A percentile compares a stretch with the other conserved stretches of the same genome.
These are phyloP conservation scores for Orbilia javanica DNA, from an alignment of 2,329 filamentous ascomycete genomes.

Conservation along the genomic window DNA sequence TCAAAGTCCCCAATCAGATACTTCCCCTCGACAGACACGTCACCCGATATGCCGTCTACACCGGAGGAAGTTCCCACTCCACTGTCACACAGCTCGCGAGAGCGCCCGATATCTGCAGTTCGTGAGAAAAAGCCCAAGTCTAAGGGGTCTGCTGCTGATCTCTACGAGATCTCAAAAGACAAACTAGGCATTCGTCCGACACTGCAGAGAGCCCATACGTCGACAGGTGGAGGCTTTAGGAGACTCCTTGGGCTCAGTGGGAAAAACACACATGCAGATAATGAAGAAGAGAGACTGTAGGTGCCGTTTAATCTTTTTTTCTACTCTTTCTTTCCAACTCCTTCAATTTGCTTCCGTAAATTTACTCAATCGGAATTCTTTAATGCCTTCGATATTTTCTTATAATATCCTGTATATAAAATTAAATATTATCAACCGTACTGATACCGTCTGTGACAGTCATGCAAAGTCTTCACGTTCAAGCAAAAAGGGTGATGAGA, in stretches of 20 bases:
- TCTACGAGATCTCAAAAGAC: constrained; percentile 43
- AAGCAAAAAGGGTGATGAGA: constrained; percentile 56
- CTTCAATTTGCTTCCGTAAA: constrained; percentile 15
- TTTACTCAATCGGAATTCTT: constrained; percentile 12
- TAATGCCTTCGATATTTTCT: constrained; percentile 25
- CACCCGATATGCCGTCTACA: constrained; percentile 47
- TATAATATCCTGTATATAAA: constrained; percentile 54
- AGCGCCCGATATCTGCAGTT: constrained; percentile 53
- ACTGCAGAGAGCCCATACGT: constrained; percentile 46
- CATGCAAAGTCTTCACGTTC: constrained; percentile 52
- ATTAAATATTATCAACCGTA: constrained; percentile 50
- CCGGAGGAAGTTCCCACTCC: constrained; percentile 42
- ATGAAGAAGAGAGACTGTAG: constrained; percentile 55
- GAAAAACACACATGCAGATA: constrained; percentile 41
- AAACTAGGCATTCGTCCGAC: constrained; percentile 41
- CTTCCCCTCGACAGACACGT: constrained; percentile 29
- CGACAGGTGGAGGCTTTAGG: constrained; percentile 43
- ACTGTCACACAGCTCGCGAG: constrained; percentile 54
- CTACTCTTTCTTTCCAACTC: constrained; percentile 25
- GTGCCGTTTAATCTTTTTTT: constrained; percentile 29
- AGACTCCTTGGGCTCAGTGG: constrained; percentile 55
- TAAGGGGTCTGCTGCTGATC: constrained; percentile 41
- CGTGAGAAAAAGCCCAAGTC: constrained; percentile 45
- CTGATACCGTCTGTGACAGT: constrained; percentile 50
- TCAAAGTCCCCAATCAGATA: constrained; percentile 40